Conservation (phyloP, 805 yeast genomes). For the Yamadazyma tumulicola region DNA sequence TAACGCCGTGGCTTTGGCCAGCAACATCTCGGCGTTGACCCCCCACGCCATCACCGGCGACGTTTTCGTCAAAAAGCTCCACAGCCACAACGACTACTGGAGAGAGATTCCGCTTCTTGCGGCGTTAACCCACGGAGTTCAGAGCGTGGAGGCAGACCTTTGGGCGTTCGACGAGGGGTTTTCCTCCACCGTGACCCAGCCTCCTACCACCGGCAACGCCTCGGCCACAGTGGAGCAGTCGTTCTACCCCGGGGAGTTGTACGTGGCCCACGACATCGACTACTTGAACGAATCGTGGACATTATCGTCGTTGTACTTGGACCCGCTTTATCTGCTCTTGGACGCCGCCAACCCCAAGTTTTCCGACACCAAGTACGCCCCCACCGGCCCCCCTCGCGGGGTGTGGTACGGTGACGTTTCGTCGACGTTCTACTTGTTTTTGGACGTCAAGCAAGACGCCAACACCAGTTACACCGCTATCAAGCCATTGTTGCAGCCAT, state of each 20-base stretch:
- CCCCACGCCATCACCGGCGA: constrained; percentile 31
- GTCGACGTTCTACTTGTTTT: constrained; percentile 56
- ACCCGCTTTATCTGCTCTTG: constrained; percentile 47
- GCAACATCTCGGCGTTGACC: constrained; percentile 5
- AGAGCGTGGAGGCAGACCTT: constrained; percentile 63
- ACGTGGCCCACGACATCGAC: constrained; percentile 59
- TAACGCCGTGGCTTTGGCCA: neutral
- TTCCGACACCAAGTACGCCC: constrained; percentile 14
- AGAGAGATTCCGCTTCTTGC: constrained; percentile 54
- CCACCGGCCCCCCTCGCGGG: constrained; percentile 21
- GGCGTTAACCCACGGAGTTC: constrained; percentile 53
- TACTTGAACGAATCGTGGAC: constrained; percentile 46
- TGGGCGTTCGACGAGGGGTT: constrained; percentile 45
- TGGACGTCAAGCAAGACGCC: constrained; percentile 61
- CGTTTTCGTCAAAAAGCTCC: constrained; percentile 44
- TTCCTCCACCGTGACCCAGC: constrained; percentile 24
- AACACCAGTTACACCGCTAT: constrained; percentile 44
- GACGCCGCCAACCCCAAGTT: constrained; percentile 43
- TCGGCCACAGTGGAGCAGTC: constrained; percentile 12
- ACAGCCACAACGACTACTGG: constrained; percentile 74
- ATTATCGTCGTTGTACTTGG: constrained; percentile 47
- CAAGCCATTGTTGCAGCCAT: constrained; percentile 42
- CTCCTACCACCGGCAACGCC: constrained; percentile 16
- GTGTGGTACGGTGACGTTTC: constrained; percentile 41
- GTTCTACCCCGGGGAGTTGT: constrained; percentile 31